These are phyloP conservation scores for Lenzites betulinus DNA, from an alignment of 768 basidiomycete species.

Conservation along the genomic window DNA sequence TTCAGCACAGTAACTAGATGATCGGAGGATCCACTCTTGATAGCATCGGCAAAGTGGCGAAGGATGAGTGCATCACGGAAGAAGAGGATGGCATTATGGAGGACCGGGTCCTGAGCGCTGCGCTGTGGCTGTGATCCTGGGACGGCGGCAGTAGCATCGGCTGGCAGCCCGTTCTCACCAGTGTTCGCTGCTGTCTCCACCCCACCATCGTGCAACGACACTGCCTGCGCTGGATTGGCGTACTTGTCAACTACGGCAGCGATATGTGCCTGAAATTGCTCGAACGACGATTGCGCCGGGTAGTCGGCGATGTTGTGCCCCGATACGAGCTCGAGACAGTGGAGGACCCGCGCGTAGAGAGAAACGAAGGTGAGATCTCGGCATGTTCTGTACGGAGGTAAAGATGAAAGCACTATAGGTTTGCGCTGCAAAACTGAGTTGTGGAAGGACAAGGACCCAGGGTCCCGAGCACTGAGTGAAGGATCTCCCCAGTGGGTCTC, in stretches of 20 bases:
- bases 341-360: conserved; percentile 31
- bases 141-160: not conserved
- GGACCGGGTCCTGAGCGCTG: conserved; percentile 6
- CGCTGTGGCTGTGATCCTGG: not conserved
- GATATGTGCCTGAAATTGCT: conserved; percentile 26
- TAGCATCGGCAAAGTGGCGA: conserved; percentile 31
- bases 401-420: conserved; percentile 30
- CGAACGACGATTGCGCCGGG: conserved; percentile 19
- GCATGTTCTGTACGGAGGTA: conserved; percentile 33
- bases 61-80: conserved; percentile 32
- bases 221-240: conserved; percentile 21
- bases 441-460: conserved; percentile 37
- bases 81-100: conserved; percentile 31
- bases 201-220: conserved; percentile 21
- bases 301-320: conserved; percentile 26
- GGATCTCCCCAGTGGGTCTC: conserved; percentile 25
- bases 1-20: conserved; percentile 29
- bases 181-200: not conserved
- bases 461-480: conserved; percentile 29
- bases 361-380: conserved; percentile 35
- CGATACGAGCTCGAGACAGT: conserved; percentile 29
- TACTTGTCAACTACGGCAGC: conserved; percentile 26
- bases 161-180: not conserved
- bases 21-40: conserved; percentile 35
- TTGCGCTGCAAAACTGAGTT: conserved; percentile 35